Conservation (phyloP, 2,329 filamentous ascomycete genomes). For the Sphaerostilbella broomeana region DNA sequence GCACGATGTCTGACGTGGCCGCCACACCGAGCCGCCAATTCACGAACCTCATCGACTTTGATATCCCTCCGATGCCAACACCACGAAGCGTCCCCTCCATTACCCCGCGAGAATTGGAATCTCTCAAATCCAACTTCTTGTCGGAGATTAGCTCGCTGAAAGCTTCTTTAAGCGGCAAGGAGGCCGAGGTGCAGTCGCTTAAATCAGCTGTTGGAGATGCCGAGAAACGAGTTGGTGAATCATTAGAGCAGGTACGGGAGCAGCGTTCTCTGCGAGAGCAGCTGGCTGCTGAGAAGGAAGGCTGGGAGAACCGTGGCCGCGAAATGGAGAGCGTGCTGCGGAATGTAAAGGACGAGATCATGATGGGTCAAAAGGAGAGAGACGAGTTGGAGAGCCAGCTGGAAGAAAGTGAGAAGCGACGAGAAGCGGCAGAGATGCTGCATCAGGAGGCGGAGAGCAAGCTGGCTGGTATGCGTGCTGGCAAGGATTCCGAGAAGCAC, state of each 20-base stretch:
- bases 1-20: slow-evolving; percentile 23
- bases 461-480: slow-evolving; percentile 65
- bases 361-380: slow-evolving; percentile 69
- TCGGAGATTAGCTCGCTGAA: slow-evolving; percentile 94
- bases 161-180: slow-evolving; percentile 84
- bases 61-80: slow-evolving; percentile 88
- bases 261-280: slow-evolving; percentile 65
- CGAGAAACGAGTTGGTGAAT: slow-evolving; percentile 84
- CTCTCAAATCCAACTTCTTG: slow-evolving; percentile 81
- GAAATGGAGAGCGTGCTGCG: slow-evolving; percentile 80
- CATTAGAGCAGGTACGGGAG: slow-evolving; percentile 75
- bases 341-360: slow-evolving; percentile 75
- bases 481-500: slow-evolving; percentile 39
- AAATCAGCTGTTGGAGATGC: slow-evolving; percentile 85
- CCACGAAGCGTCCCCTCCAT: slow-evolving; percentile 86
- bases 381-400: slow-evolving; percentile 71
- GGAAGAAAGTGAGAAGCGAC: slow-evolving; percentile 68
- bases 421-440: slow-evolving; percentile 67
- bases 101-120: slow-evolving; percentile 86
- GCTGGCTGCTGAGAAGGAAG: slow-evolving; percentile 65
- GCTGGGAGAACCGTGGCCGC: slow-evolving; percentile 76
- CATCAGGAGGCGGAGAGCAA: slow-evolving; percentile 70
- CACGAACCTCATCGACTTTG: slow-evolving; percentile 64
- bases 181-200: slow-evolving; percentile 81
- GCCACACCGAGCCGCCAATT: slow-evolving; percentile 49